A percentile compares a stretch with the other conserved stretches of the same genome.
Conservation (phyloP, 2,329 filamentous ascomycete genomes). For the Xylaria polymorpha region DNA sequence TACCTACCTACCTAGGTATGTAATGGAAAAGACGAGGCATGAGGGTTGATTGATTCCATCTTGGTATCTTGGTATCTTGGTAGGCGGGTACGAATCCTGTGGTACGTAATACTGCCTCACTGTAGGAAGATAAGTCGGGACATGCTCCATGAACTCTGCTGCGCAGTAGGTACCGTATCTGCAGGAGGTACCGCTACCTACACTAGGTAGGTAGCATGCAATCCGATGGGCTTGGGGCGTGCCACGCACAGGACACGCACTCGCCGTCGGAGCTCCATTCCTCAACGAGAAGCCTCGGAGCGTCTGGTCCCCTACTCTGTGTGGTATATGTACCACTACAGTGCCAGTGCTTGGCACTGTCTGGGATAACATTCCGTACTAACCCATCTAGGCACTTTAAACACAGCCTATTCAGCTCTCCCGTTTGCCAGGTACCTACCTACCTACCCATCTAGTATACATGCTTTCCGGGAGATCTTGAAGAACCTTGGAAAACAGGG, state of each 20-base stretch:
- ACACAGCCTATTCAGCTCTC: slow-evolving; percentile 4
- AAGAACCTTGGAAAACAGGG: slow-evolving; percentile 5
- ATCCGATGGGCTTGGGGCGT: background rate
- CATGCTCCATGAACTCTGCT: background rate
- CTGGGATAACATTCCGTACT: background rate
- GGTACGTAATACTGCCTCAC: background rate
- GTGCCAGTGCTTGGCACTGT: too few relatives aligned
- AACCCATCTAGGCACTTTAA: background rate
- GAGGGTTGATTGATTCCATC: background rate
- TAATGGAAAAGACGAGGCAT: slow-evolving; percentile 5
- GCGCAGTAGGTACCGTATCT: background rate
- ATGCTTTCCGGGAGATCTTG: background rate
- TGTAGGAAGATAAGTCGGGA: background rate
- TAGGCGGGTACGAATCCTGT: background rate
- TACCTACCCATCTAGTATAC: background rate
- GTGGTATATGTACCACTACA: background rate
- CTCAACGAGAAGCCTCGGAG: slow-evolving; percentile 2
- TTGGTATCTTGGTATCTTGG: background rate
- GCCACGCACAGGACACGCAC: slow-evolving; percentile 10
- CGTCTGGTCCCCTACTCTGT: background rate
- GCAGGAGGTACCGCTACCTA: too few relatives aligned
- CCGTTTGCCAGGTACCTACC: background rate
- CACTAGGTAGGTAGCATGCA: background rate
- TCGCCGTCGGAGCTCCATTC: background rate
- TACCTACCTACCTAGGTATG: too few relatives aligned